These are phyloP conservation scores for Nepenthes gracilis DNA, from an alignment of 148 eudicot genomes.

Conservation along the genomic window DNA sequence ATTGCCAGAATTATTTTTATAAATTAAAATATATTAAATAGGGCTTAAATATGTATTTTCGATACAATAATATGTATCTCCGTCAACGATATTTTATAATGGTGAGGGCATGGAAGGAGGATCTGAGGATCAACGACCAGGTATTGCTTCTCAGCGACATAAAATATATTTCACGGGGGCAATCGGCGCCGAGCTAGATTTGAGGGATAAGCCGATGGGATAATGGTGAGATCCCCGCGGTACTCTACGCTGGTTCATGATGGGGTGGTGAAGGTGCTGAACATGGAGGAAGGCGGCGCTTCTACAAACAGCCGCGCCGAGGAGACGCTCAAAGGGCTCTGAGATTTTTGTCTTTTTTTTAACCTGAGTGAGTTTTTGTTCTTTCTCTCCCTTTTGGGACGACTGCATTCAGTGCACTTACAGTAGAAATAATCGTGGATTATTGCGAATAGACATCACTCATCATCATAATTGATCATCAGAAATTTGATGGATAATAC, in stretches of 20 bases:
- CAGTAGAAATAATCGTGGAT: too few species aligned
- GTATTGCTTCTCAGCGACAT: slow-evolving; percentile 70
- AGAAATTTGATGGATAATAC: too few species aligned
- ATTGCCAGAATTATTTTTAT: too few species aligned
- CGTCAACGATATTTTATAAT: slow-evolving; percentile 88
- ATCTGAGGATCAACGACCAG: slow-evolving; percentile 26
- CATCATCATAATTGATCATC: too few species aligned
- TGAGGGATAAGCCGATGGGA: slow-evolving; percentile 78
- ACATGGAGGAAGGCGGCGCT: slow-evolving; percentile 90
- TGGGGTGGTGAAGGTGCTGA: slow-evolving; percentile 83
- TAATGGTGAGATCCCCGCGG: slow-evolving; percentile 69
- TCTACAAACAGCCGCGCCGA: slow-evolving; percentile 82
- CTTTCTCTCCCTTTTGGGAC: too few species aligned
- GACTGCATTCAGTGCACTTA: too few species aligned
- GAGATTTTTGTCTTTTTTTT: slow-evolving; percentile 2
- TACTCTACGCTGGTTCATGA: slow-evolving; percentile 74
- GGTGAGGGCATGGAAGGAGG: slow-evolving; percentile 82
- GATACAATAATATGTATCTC: slow-evolving; percentile 70
- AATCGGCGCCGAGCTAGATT: slow-evolving; percentile 71
- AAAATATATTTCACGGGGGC: slow-evolving; percentile 69
- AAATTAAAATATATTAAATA: too few species aligned
- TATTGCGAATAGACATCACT: too few species aligned
- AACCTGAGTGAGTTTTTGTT: too few species aligned
- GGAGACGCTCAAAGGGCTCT: slow-evolving; percentile 62
- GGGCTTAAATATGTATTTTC: too few species aligned